Conservation (phyloP, 768 basidiomycete genomes). For the Suillus variegatus region DNA sequence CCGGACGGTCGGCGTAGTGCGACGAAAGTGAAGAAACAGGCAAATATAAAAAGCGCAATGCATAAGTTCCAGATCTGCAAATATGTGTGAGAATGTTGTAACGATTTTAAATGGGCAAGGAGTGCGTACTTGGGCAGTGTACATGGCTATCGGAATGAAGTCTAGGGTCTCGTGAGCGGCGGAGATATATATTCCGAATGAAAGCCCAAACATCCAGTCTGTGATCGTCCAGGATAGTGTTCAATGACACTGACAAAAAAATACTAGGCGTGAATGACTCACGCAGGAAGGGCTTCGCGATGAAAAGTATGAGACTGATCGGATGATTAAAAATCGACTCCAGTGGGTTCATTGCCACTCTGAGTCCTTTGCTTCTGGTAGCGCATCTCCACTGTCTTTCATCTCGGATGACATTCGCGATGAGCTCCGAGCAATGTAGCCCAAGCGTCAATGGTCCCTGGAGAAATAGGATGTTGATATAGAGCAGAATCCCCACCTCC, state of each 20-base stretch:
- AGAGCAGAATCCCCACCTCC: slow-evolving; percentile 28
- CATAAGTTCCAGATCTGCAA: slow-evolving; percentile 29
- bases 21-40: slow-evolving; percentile 17
- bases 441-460: slow-evolving; percentile 31
- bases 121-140: slow-evolving; percentile 24
- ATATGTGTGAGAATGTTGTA: neutral
- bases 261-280: slow-evolving; percentile 6
- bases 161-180: slow-evolving; percentile 15
- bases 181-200: slow-evolving; percentile 19
- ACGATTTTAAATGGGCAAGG: neutral
- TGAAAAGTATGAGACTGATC: slow-evolving; percentile 18
- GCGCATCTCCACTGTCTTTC: slow-evolving; percentile 29
- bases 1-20: slow-evolving; percentile 8
- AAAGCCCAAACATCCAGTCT: slow-evolving; percentile 37
- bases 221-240: neutral
- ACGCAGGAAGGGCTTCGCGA: slow-evolving; percentile 29
- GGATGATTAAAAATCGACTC: slow-evolving; percentile 21
- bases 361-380: slow-evolving; percentile 15
- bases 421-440: slow-evolving; percentile 31
- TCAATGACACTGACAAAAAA: neutral
- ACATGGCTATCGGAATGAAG: slow-evolving; percentile 24
- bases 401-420: slow-evolving; percentile 31
- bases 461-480: slow-evolving; percentile 24
- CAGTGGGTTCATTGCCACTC: slow-evolving; percentile 21
- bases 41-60: slow-evolving; percentile 21